Evolutionary conservation across 805 yeast species (phyloP).

Genomic region (Cyberlindnera sargentensis): DNA sequence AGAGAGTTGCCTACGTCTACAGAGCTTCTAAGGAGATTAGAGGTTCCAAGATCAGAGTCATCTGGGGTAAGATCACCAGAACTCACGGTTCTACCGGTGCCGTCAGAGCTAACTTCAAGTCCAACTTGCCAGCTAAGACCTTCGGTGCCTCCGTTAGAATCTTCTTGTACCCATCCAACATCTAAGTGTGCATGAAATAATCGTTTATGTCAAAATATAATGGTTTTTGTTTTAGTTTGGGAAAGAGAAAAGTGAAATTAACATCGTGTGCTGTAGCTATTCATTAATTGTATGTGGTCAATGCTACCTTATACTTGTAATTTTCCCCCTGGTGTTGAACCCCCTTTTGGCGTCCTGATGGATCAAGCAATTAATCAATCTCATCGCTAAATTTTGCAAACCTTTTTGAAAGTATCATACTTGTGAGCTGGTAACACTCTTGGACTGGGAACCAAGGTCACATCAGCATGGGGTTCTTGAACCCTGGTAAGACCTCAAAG

Average conservation of each 20-base stretch:
- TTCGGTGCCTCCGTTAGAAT: conserved; percentile 99
- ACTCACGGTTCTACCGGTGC: conserved; percentile 98
- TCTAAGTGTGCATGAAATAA: conserved; percentile 45
- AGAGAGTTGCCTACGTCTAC: conserved; percentile 99
- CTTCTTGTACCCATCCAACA: conserved; percentile 99
- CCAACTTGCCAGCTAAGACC: conserved; percentile 98
- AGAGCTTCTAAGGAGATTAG: conserved; percentile 96
- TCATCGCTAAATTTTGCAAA: no score
- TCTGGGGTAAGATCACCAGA: conserved; percentile 99
- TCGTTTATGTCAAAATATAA: conserved; percentile 14
- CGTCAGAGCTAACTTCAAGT: conserved; percentile 98
- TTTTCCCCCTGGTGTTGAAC: no score
- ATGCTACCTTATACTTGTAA: neutral
- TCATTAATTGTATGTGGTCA: no score
- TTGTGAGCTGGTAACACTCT: no score
- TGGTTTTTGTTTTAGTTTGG: conserved; percentile 7
- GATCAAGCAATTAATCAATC: no score
- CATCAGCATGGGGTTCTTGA: neutral
- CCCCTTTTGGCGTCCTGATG: no score
- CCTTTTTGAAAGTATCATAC: no score
- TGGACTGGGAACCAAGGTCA: neutral
- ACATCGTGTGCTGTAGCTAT: no score
- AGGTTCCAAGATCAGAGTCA: conserved; percentile 98
- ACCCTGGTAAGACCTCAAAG: neutral
- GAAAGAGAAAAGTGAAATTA: neutral